These are phyloP conservation scores for Waltergamsia citrina DNA, from an alignment of 2,329 filamentous ascomycete species.

Conservation along the genomic window DNA sequence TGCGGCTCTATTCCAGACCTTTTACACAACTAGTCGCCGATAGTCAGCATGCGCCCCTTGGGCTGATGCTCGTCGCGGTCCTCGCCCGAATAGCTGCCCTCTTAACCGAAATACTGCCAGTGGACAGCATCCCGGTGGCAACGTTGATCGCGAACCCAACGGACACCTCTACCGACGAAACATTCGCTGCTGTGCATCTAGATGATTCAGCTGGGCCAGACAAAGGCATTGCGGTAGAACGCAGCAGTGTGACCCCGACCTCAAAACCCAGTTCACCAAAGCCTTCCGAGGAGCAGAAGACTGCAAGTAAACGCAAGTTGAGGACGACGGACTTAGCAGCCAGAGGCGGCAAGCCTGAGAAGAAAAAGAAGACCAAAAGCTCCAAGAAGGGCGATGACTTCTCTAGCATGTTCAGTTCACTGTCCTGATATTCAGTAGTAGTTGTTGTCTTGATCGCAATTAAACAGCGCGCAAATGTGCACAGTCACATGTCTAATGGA, in stretches of 20 bases:
- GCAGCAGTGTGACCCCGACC: conserved; percentile 2
- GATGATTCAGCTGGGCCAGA: conserved; percentile 9
- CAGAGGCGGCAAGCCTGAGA: conserved; percentile 26
- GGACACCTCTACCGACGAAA: neutral
- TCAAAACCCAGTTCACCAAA: neutral
- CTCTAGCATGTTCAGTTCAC: conserved; percentile 60
- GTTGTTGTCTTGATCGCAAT: too few species aligned
- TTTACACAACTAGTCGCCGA: conserved; percentile 66
- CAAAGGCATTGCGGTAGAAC: conserved; percentile 18
- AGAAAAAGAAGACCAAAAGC: conserved; percentile 46
- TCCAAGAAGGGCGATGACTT: conserved; percentile 55
- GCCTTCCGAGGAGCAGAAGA: conserved; percentile 3
- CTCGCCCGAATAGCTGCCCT: conserved; percentile 48
- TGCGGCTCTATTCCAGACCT: conserved; percentile 24
- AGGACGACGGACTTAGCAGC: neutral
- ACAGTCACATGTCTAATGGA: neutral
- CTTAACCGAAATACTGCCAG: conserved; percentile 24
- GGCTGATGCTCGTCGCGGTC: conserved; percentile 56
- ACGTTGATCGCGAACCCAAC: neutral
- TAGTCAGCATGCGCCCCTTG: conserved; percentile 62
- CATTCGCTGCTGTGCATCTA: too few species aligned
- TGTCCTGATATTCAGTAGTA: conserved; percentile 19
- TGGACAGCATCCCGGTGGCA: conserved; percentile 1
- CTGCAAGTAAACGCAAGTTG: neutral
- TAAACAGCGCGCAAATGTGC: too few species aligned